Evolutionary conservation across 129 eudicot genomes (phyloP).

Genomic region (Tanacetum coccineum): DNA sequence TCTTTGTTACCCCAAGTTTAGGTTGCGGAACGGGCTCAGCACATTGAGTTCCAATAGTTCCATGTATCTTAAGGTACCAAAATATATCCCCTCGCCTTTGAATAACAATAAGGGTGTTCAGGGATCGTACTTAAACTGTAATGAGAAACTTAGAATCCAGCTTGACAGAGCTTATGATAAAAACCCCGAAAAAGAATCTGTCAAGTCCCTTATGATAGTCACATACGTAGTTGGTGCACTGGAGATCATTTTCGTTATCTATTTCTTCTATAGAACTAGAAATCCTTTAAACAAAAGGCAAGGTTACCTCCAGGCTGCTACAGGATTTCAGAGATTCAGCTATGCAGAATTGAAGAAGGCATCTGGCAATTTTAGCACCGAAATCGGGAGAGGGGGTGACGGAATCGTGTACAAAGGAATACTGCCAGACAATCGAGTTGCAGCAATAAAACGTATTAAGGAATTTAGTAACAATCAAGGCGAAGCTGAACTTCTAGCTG

Average conservation of each 20-base stretch:
- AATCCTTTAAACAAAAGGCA: background rate
- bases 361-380: constrained; percentile 29
- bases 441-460: constrained; percentile 38
- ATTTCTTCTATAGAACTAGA: constrained; percentile 26
- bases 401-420: constrained; percentile 46
- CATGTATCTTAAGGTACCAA: constrained; percentile 39
- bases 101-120: background rate
- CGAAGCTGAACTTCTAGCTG: constrained; percentile 45
- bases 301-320: constrained; percentile 33
- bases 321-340: constrained; percentile 41
- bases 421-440: constrained; percentile 30
- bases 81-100: background rate
- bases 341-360: constrained; percentile 50
- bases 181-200: constrained; percentile 8
- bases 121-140: constrained; percentile 18
- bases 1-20: constrained; percentile 39
- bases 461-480: constrained; percentile 24
- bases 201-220: constrained; percentile 31
- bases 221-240: constrained; percentile 34
- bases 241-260: constrained; percentile 31
- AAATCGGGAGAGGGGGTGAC: constrained; percentile 50
- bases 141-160: background rate
- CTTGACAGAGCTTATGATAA: constrained; percentile 29
- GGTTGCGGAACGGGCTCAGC: constrained; percentile 36
- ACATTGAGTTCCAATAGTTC: constrained; percentile 8